Evolutionary conservation across 2,329 filamentous ascomycete genomes (phyloP), one percentile per base, ranked within the genome.

Genomic region (Colletotrichum kahawae): DNA sequence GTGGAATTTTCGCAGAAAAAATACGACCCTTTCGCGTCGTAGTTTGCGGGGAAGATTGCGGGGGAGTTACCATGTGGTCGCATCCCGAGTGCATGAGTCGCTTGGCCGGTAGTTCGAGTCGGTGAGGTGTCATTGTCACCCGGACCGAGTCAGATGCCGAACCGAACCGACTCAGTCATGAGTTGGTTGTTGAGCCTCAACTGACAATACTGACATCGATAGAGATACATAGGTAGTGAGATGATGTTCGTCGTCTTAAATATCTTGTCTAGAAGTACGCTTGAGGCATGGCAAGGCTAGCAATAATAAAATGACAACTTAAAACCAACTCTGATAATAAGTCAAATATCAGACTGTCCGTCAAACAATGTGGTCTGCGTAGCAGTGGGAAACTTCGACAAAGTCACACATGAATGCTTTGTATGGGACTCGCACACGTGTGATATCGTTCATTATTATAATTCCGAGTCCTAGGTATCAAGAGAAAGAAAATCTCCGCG

Each of bases 21-120:
- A 51, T 51, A 7, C 43, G n/a, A 24, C 43, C 43, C n/a, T 51
- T 51, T 51, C 9, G 16, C 43, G 48, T 27, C 16, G 29, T 31
- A n/a, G 48, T 34, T 51, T 63, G 66, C 27, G 71, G 71, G 66
- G 71, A 29, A 73, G 10, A 21, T 66, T 29, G 38, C 24, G 57
- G 18, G 66, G 18, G 48, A 43, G 4, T 13, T 14, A 12, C 34
- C n/a, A 7, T 62, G 36, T 31, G 34, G 64, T 56, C 21, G 16
- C 24, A 62, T 27, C 21, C 51, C 62, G 21, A 13, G 18, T 67
- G 29, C 54, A 33, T 36, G 27, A 67, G 12, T 60, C 64, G 31
- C 38, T 56, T 14, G 10, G 12, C 38, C 63, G 64, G 62, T 57
- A 62, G 5, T 24, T 38, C 16, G 8, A 13, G n/a, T 21, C 54